Percentiles rank a stretch among this genome's conserved stretches.
Evolutionary conservation across 352 stramenopile species (phyloP).

Genomic region (Phytophthora macrochlamydospora): DNA sequence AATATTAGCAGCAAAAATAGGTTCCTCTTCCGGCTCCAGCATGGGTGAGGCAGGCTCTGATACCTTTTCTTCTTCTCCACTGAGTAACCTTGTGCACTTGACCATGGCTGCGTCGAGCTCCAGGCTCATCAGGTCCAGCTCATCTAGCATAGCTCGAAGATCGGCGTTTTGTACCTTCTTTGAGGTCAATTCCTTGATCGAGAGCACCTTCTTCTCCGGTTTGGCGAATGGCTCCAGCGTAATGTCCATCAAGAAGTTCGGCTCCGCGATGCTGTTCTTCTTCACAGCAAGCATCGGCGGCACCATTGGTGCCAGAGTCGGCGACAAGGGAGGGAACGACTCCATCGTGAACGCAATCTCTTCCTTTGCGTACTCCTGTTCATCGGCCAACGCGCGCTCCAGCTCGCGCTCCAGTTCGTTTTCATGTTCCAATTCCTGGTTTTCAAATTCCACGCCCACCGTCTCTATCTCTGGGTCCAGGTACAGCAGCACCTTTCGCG

Average conservation of each 20-base stretch:
- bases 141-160: constrained; percentile 43
- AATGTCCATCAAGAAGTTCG: constrained; percentile 51
- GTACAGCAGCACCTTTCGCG: constrained; percentile 43
- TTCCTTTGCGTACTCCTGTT: constrained; percentile 13
- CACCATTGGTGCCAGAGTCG: background rate
- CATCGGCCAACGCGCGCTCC: background rate
- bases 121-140: constrained; percentile 43
- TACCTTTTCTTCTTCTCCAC: constrained; percentile 22
- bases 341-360: constrained; percentile 17
- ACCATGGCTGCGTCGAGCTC: constrained; percentile 42
- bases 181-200: constrained; percentile 15
- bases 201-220: constrained; percentile 29
- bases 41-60: constrained; percentile 5
- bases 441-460: constrained; percentile 13
- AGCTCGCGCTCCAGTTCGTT: constrained; percentile 13
- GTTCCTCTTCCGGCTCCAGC: constrained; percentile 34
- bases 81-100: constrained; percentile 30
- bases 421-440: constrained; percentile 23
- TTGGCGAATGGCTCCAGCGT: constrained; percentile 36
- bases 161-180: constrained; percentile 36
- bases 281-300: constrained; percentile 9
- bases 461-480: constrained; percentile 18
- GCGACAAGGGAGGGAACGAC: constrained; percentile 27
- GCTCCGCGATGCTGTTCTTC: constrained; percentile 14
- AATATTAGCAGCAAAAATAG: constrained; percentile 42